These are phyloP conservation scores for Bonnemaisonia californica DNA, from an alignment of 31 red algal species.

Conservation along the genomic window DNA sequence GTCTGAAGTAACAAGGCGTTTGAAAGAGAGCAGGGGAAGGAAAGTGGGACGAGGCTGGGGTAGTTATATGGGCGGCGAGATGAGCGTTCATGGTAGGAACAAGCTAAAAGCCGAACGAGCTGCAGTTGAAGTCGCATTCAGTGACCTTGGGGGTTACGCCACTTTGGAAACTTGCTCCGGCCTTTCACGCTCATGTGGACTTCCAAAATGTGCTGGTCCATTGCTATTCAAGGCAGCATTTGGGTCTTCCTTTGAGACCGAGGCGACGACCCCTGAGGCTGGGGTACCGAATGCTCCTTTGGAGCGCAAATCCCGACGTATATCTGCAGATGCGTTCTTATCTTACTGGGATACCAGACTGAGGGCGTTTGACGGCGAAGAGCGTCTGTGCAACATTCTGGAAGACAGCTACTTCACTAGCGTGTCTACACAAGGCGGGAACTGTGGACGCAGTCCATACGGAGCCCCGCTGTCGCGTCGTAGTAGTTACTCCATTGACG, in stretches of 20 bases:
- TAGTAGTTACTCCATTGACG: not conserved
- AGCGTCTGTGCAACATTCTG: conserved; percentile 58
- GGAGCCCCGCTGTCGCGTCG: conserved; percentile 34
- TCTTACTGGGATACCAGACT: conserved; percentile 57
- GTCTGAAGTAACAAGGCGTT: conserved; percentile 47
- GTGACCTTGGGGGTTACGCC: conserved; percentile 66
- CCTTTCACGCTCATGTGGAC: conserved; percentile 63
- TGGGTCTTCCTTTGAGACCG: conserved; percentile 63
- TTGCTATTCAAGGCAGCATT: conserved; percentile 66
- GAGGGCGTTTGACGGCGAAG: conserved; percentile 62
- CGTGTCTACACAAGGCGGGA: conserved; percentile 3
- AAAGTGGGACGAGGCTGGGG: conserved; percentile 28
- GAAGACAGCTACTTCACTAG: conserved; percentile 24
- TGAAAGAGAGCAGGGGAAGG: conserved; percentile 23
- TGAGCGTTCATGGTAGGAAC: conserved; percentile 58
- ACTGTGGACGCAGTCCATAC: conserved; percentile 46
- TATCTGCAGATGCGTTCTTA: conserved; percentile 56
- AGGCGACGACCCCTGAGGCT: conserved; percentile 72
- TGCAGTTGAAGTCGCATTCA: conserved; percentile 67
- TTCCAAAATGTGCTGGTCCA: conserved; percentile 76
- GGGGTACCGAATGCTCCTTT: conserved; percentile 51
- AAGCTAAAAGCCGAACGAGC: conserved; percentile 55
- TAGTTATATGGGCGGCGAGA: not conserved
- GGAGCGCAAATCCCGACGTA: conserved; percentile 45
- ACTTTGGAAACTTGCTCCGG: conserved; percentile 41